phyloP scores from a whole-genome alignment of 2,329 filamentous ascomycete genomes.

The Ophiostoma sp. region DNA sequence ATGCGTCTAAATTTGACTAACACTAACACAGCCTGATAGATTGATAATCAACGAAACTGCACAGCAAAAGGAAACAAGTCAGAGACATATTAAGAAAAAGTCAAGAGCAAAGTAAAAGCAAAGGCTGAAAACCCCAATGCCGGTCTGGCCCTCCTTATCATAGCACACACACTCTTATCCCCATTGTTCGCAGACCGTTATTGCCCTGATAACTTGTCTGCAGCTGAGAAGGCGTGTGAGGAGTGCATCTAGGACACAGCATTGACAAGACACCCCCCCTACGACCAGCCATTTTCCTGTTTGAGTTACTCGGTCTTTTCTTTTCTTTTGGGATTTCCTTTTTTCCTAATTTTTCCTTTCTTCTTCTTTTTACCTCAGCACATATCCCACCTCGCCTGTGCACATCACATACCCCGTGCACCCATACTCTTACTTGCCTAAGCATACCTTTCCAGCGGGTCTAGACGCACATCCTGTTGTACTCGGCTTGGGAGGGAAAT shows the following conservation, averaged over 20 bases:
- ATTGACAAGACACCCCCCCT: neutral
- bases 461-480: constrained; percentile 5
- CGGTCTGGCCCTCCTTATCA: neutral
- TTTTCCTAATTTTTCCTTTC: neutral
- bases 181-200: neutral
- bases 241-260: neutral
- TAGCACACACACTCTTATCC: neutral
- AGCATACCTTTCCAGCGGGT: neutral
- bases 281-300: neutral
- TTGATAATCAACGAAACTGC: neutral
- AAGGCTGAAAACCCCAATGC: neutral
- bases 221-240: neutral
- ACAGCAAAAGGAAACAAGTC: neutral
- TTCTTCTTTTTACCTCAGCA: neutral
- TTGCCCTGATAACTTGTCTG: neutral
- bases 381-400: neutral
- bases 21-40: neutral
- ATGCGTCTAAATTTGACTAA: neutral
- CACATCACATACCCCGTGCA: neutral
- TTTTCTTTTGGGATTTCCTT: neutral
- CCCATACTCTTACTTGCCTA: neutral
- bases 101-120: neutral
- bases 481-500: neutral
- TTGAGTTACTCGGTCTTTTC: neutral
- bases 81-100: neutral